A percentile compares a stretch with the other conserved stretches of the same genome.
phyloP scores from a whole-genome alignment of 2,329 filamentous ascomycete genomes.

The Didymella lethalis region DNA sequence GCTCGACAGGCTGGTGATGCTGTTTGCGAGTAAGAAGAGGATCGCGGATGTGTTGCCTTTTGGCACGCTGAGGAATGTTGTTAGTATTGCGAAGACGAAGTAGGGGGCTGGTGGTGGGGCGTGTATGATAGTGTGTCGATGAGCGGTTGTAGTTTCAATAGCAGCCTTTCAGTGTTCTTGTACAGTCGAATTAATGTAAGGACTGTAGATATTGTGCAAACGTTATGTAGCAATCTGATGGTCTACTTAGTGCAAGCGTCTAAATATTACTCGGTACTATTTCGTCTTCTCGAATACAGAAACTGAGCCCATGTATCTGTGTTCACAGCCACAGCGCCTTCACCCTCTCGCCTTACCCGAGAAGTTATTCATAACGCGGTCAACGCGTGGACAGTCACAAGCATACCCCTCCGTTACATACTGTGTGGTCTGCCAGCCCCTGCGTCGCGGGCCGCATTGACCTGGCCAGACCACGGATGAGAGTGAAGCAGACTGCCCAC shows the following conservation, averaged over 20 bases:
- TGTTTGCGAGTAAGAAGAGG: slow-evolving; percentile 78
- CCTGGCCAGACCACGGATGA: too few species aligned
- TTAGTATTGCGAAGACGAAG: slow-evolving; percentile 47
- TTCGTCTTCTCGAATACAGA: too few species aligned
- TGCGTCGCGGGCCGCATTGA: not conserved
- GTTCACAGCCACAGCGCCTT: not conserved
- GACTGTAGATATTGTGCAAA: too few species aligned
- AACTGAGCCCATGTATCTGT: too few species aligned
- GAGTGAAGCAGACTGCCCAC: not conserved
- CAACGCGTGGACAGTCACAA: not conserved
- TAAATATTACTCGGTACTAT: too few species aligned
- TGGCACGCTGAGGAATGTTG: slow-evolving; percentile 75
- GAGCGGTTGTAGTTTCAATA: too few species aligned
- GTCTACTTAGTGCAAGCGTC: too few species aligned
- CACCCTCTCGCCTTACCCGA: not conserved
- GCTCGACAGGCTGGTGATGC: slow-evolving; percentile 88
- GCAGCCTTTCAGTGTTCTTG: too few species aligned
- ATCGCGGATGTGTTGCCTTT: slow-evolving; percentile 91
- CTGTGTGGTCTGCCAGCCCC: not conserved
- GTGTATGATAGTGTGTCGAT: slow-evolving; percentile 4
- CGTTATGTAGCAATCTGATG: too few species aligned
- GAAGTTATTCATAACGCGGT: not conserved
- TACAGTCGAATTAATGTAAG: too few species aligned
- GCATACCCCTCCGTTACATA: not conserved
- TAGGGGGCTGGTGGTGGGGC: not conserved